Percentiles rank a stretch among this genome's conserved stretches.
Evolutionary conservation across 441 rosid genomes (phyloP).

Genomic region (Erodium trifolium): DNA sequence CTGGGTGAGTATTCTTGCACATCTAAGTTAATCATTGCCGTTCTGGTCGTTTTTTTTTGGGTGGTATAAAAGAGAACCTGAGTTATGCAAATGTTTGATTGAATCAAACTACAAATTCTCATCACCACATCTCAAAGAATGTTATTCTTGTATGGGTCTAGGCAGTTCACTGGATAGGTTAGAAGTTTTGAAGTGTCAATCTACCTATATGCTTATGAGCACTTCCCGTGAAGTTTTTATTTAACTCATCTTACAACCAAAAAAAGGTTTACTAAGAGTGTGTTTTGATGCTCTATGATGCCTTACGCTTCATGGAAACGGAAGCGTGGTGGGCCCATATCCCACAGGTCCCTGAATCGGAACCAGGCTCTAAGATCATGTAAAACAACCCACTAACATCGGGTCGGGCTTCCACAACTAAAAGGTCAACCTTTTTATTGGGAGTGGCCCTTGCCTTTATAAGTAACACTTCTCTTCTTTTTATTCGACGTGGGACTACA

Average conservation of each 20-base stretch:
- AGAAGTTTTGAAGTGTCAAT: conserved; percentile 3
- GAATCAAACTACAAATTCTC: not conserved
- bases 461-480: not conserved
- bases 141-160: not conserved
- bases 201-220: not conserved
- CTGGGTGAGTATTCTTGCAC: conserved; percentile 55
- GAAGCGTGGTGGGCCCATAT: too few relatives aligned
- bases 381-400: too few relatives aligned
- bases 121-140: not conserved
- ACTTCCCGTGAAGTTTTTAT: not conserved
- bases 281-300: not conserved
- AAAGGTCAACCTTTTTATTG: too few relatives aligned
- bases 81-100: not conserved
- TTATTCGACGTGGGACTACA: not conserved
- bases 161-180: not conserved
- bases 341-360: too few relatives aligned
- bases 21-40: not conserved
- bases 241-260: not conserved
- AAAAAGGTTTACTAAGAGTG: not conserved
- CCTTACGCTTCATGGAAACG: not conserved
- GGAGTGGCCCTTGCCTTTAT: too few relatives aligned
- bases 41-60: not conserved
- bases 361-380: too few relatives aligned
- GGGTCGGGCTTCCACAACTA: too few relatives aligned
- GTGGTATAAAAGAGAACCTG: not conserved